Conservation (phyloP, 2,329 filamentous ascomycete species). For the Dactylonectria estremocensis region DNA sequence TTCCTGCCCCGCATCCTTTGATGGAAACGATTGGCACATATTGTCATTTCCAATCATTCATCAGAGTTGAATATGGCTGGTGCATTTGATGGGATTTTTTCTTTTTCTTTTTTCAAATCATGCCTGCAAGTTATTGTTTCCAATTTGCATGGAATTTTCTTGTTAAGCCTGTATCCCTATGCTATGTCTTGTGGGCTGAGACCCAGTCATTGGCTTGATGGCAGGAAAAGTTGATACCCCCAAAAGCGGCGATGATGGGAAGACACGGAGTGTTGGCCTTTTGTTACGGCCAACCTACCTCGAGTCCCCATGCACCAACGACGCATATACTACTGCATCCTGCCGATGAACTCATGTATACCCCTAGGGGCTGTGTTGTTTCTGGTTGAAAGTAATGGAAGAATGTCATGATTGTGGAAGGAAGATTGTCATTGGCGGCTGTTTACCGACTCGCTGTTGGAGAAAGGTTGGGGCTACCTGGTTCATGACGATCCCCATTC, state of each 20-base stretch:
- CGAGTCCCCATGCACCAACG: slow-evolving; percentile 36
- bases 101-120: slow-evolving; percentile 22
- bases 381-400: slow-evolving; percentile 40
- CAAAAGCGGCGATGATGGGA: slow-evolving; percentile 47
- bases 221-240: slow-evolving; percentile 57
- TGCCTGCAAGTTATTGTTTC: slow-evolving; percentile 22
- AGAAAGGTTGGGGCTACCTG: slow-evolving; percentile 32
- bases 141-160: slow-evolving; percentile 39
- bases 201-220: slow-evolving; percentile 44
- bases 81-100: slow-evolving; percentile 29
- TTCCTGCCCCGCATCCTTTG: slow-evolving; percentile 27
- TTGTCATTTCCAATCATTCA: slow-evolving; percentile 21
- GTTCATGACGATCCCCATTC: slow-evolving; percentile 31
- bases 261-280: slow-evolving; percentile 42
- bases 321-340: slow-evolving; percentile 38
- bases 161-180: slow-evolving; percentile 45
- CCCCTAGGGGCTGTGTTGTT: slow-evolving; percentile 33
- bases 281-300: slow-evolving; percentile 30
- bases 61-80: slow-evolving; percentile 15
- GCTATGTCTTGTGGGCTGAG: slow-evolving; percentile 47
- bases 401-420: slow-evolving; percentile 26
- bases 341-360: slow-evolving; percentile 41
- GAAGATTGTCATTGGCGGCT: slow-evolving; percentile 37
- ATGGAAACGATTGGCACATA: slow-evolving; percentile 14
- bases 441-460: slow-evolving; percentile 30